Percentiles rank a stretch among this genome's conserved stretches.
phyloP scores from a whole-genome alignment of 805 yeast species.

The Monosporozyma aquatica region DNA sequence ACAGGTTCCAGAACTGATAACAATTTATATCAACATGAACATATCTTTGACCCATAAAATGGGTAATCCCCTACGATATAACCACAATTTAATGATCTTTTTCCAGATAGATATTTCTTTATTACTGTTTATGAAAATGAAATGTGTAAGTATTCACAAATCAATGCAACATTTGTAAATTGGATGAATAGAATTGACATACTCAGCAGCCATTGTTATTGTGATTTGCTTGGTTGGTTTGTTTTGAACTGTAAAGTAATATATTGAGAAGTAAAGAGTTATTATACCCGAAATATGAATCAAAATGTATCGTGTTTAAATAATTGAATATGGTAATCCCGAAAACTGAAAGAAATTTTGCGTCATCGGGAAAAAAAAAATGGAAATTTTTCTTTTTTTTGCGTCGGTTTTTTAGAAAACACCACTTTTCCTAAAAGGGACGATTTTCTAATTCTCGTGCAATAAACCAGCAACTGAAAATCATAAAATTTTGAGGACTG shows the following conservation, averaged over 20 bases:
- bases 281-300: too few relatives aligned
- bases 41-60: slow-evolving; percentile 20
- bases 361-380: not conserved
- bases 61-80: slow-evolving; percentile 26
- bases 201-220: slow-evolving; percentile 32
- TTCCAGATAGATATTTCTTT: not conserved
- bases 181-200: slow-evolving; percentile 16
- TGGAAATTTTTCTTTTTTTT: not conserved
- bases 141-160: not conserved
- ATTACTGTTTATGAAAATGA: not conserved
- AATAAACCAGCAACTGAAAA: too few relatives aligned
- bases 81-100: not conserved
- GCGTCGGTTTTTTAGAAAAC: not conserved
- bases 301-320: too few relatives aligned
- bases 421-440: too few relatives aligned
- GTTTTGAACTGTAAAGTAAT: too few relatives aligned
- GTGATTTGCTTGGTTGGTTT: slow-evolving; percentile 15
- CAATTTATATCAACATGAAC: slow-evolving; percentile 12
- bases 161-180: slow-evolving; percentile 11
- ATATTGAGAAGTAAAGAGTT: too few relatives aligned
- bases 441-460: too few relatives aligned
- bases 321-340: too few relatives aligned
- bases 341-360: too few relatives aligned
- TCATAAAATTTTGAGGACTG: too few relatives aligned
- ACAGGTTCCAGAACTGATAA: not conserved